phyloP scores from a whole-genome alignment of 768 basidiomycete species.

The Ramaria sp. region DNA sequence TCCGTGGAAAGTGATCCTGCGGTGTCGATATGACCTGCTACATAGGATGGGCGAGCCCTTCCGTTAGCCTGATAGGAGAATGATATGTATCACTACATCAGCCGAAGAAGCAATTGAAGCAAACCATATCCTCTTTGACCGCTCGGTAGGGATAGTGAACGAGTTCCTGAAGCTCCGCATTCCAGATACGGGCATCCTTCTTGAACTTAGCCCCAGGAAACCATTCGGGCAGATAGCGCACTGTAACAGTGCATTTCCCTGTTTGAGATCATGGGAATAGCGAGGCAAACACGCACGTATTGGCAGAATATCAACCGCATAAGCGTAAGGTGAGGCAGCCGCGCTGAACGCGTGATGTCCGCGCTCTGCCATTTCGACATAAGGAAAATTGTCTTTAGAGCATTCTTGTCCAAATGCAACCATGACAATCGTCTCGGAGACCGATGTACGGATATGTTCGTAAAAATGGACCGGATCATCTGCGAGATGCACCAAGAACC shows the following conservation, averaged over 20 bases:
- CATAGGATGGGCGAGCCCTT: background rate
- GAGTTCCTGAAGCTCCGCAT: background rate
- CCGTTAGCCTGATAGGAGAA: background rate
- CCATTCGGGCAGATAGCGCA: conserved; percentile 16
- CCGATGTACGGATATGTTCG: background rate
- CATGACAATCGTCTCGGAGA: background rate
- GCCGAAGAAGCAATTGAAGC: no score
- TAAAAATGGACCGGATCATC: background rate
- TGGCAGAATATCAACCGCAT: background rate
- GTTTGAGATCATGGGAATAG: background rate
- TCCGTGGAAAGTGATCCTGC: background rate
- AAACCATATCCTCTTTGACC: background rate
- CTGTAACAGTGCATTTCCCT: conserved; percentile 2
- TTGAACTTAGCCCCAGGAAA: conserved; percentile 19
- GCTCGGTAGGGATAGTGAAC: background rate
- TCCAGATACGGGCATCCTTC: conserved; percentile 13
- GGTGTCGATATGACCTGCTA: background rate
- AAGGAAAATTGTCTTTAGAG: background rate
- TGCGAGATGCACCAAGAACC: background rate
- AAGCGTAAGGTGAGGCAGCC: background rate
- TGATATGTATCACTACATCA: background rate
- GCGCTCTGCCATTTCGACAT: background rate
- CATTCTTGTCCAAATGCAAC: background rate
- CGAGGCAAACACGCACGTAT: background rate
- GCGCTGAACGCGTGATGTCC: background rate